Evolutionary conservation across 2,329 filamentous ascomycete species (phyloP).

Genomic region (Didymella segeticola): DNA sequence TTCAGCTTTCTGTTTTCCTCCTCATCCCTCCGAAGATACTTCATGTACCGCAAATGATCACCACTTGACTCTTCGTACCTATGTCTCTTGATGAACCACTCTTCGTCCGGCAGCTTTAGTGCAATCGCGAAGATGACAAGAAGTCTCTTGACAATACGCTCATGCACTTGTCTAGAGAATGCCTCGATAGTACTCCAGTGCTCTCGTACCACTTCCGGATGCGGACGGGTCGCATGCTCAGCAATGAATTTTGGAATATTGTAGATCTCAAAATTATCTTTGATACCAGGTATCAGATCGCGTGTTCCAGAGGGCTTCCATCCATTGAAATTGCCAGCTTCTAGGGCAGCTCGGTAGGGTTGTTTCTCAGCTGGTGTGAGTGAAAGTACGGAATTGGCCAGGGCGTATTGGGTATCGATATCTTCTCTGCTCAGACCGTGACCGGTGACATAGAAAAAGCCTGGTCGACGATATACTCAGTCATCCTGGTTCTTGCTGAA

Average conservation of each 20-base stretch:
- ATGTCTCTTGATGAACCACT: constrained; percentile 62
- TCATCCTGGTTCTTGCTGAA: too few relatives aligned
- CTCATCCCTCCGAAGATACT: constrained; percentile 57
- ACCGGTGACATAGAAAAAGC: constrained; percentile 26
- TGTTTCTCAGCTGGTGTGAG: constrained; percentile 20
- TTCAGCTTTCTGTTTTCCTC: constrained; percentile 53
- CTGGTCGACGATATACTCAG: too few relatives aligned
- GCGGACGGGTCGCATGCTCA: constrained; percentile 57
- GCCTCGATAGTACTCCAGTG: constrained; percentile 57
- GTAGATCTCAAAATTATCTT: constrained; percentile 65
- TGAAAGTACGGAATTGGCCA: constrained; percentile 21
- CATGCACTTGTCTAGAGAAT: constrained; percentile 51
- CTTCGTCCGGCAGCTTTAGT: constrained; percentile 65
- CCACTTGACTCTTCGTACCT: constrained; percentile 64
- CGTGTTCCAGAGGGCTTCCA: constrained; percentile 22
- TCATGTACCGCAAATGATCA: constrained; percentile 67
- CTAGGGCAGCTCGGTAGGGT: constrained; percentile 19
- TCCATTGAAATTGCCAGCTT: constrained; percentile 57
- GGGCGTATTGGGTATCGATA: constrained; percentile 24
- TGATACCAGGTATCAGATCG: constrained; percentile 46
- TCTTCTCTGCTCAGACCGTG: constrained; percentile 21
- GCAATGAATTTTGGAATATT: constrained; percentile 67
- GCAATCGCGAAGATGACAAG: constrained; percentile 63
- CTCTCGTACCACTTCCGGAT: constrained; percentile 48
- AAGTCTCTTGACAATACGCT: constrained; percentile 53